These are phyloP conservation scores for Panaeolus cyanescens DNA, from an alignment of 768 basidiomycete genomes.

Conservation along the genomic window DNA sequence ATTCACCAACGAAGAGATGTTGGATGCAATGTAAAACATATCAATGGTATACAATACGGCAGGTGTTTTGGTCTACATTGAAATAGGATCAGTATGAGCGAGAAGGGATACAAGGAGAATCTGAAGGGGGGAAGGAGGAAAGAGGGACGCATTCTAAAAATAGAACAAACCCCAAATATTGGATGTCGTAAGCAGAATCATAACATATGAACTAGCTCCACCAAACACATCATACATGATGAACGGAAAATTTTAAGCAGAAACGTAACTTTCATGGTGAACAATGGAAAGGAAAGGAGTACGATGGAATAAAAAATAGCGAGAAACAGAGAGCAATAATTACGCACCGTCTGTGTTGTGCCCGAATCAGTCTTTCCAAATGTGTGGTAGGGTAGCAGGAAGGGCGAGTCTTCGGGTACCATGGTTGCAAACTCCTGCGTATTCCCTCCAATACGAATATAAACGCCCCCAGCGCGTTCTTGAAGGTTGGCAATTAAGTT, in stretches of 20 bases:
- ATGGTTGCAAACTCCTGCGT: slow-evolving; percentile 68
- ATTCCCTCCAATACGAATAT: slow-evolving; percentile 77
- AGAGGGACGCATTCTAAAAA: background rate
- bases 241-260: background rate
- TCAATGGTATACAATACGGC: slow-evolving; percentile 64
- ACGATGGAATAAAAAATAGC: background rate
- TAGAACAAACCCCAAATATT: background rate
- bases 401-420: slow-evolving; percentile 26
- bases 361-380: background rate
- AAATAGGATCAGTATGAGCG: slow-evolving; percentile 46
- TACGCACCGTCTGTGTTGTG: background rate
- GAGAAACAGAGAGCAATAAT: slow-evolving; percentile 11
- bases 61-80: slow-evolving; percentile 62
- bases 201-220: background rate
- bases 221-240: background rate
- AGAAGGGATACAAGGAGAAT: background rate
- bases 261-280: background rate
- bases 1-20: slow-evolving; percentile 65
- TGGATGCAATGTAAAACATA: slow-evolving; percentile 56
- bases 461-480: slow-evolving; percentile 60
- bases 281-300: background rate
- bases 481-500: slow-evolving; percentile 74
- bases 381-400: background rate
- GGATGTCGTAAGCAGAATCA: background rate
- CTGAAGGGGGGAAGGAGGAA: background rate